Evolutionary conservation across 2,329 filamentous ascomycete species (phyloP), one percentile per base, ranked within the genome.

Genomic region (Paraconiothyrium sp.): DNA sequence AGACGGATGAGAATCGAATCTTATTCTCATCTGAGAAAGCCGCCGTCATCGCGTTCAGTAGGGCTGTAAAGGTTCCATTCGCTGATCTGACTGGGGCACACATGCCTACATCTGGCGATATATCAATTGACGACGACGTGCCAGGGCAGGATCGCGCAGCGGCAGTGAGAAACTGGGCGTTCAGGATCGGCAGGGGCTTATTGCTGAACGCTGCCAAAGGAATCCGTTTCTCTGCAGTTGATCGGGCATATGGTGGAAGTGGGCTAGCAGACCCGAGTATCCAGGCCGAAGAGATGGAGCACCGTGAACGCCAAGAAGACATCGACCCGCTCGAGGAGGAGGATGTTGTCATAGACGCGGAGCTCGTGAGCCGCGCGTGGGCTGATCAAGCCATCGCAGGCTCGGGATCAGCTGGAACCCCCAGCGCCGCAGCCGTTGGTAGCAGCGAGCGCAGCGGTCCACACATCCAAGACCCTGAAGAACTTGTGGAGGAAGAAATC

Each of bases 191-290:
- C 1, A 81, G 88, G 58, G 86, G 87, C 0, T 67, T 90, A 1
- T 71, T 91, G 50, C 83, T 88, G 79, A 85, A 85, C 67, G 84
- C 84, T 22, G 83, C 82, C 0, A 83, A 84, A 63, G 83, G 81
- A 2, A 79, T 90, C 49, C 84, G 85, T 46, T 89, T 85, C 73
- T 78, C 81, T 16, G 84, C 84, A 63, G 84, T 88, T 22, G 87
- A 89, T 69, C 82, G 83, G 35, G 86, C 87, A 4, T 90, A 89
- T 75, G 88, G 88, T 35, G 88, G 88, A 0, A 73, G 85, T n/a
- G 84, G 84, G 6, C 79, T 82, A 13, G 75, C 78, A 1, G 68
- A 84, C 44, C 74, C 67, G 11, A 73, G 24, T 69, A 80, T 63
- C 67, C 79, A 52, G 50, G 78, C 76, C 0, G 77, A 81, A 60